Evolutionary conservation across 768 basidiomycete genomes (phyloP).

Genomic region (Mrakia blollopis): DNA sequence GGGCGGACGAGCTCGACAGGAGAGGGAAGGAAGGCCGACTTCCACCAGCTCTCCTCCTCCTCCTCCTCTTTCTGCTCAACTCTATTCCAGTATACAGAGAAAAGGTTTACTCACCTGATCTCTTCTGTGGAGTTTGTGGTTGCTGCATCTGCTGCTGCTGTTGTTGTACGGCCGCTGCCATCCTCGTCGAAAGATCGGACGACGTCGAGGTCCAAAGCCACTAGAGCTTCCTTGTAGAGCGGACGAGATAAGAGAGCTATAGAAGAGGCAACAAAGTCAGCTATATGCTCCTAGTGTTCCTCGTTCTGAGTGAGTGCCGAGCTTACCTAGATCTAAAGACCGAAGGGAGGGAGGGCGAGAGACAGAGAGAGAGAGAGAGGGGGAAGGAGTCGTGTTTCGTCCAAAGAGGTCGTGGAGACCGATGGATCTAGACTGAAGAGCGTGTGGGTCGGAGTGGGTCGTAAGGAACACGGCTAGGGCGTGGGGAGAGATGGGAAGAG

Average conservation of each 20-base stretch:
- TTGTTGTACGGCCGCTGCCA: neutral
- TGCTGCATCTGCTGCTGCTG: neutral
- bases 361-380: neutral
- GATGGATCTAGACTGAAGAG: too few relatives aligned
- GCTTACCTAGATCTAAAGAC: too few relatives aligned
- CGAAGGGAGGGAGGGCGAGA: too few relatives aligned
- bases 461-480: neutral
- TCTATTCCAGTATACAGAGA: neutral
- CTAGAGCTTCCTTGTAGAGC: too few relatives aligned
- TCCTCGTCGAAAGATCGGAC: neutral
- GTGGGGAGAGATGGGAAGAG: neutral
- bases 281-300: too few relatives aligned
- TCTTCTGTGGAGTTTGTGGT: slow-evolving; percentile 1
- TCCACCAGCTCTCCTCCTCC: neutral
- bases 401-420: too few relatives aligned
- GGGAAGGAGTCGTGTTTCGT: slow-evolving; percentile 3
- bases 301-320: too few relatives aligned
- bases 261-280: too few relatives aligned
- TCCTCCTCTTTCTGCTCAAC: neutral
- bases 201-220: too few relatives aligned
- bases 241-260: too few relatives aligned
- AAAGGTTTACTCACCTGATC: neutral
- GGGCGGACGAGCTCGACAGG: neutral
- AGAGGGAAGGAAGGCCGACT: neutral
- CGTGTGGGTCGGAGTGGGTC: neutral